Evolutionary conservation across 164 flowering plant species (phyloP).

Genomic region (Tetracentron sinense): DNA sequence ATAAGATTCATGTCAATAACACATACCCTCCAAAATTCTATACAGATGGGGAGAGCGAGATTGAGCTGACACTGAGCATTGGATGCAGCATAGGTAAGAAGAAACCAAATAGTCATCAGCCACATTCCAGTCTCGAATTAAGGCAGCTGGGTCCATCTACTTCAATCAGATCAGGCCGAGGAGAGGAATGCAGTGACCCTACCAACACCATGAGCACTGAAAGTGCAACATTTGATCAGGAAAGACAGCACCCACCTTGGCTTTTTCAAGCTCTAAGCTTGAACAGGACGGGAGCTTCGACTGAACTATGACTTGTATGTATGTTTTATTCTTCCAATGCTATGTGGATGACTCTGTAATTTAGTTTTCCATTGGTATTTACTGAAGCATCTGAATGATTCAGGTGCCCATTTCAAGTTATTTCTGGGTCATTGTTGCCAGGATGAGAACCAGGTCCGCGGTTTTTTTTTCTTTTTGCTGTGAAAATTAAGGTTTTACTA

Average conservation of each 20-base stretch:
- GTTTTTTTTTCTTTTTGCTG: too few relatives aligned
- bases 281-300: slow-evolving; percentile 38
- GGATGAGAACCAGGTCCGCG: too few relatives aligned
- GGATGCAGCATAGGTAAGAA: slow-evolving; percentile 36
- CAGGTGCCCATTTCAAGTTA: too few relatives aligned
- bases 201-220: slow-evolving; percentile 25
- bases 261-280: slow-evolving; percentile 47
- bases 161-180: slow-evolving; percentile 27
- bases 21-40: slow-evolving; percentile 1
- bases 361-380: too few relatives aligned
- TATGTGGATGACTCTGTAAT: too few relatives aligned
- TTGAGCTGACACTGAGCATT: slow-evolving; percentile 63
- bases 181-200: slow-evolving; percentile 28
- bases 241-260: slow-evolving; percentile 53
- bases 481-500: too few relatives aligned
- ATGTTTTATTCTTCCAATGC: too few relatives aligned
- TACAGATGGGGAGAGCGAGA: slow-evolving; percentile 31
- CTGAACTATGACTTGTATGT: too few relatives aligned
- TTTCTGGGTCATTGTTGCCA: too few relatives aligned
- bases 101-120: slow-evolving; percentile 13
- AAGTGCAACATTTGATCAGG: slow-evolving; percentile 32
- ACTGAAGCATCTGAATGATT: too few relatives aligned
- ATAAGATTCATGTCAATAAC: slow-evolving; percentile 9
- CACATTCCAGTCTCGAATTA: slow-evolving; percentile 3
- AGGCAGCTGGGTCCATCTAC: slow-evolving; percentile 23